Evolutionary conservation across 345 rosid genomes (phyloP).

Genomic region (Salix purpurea): DNA sequence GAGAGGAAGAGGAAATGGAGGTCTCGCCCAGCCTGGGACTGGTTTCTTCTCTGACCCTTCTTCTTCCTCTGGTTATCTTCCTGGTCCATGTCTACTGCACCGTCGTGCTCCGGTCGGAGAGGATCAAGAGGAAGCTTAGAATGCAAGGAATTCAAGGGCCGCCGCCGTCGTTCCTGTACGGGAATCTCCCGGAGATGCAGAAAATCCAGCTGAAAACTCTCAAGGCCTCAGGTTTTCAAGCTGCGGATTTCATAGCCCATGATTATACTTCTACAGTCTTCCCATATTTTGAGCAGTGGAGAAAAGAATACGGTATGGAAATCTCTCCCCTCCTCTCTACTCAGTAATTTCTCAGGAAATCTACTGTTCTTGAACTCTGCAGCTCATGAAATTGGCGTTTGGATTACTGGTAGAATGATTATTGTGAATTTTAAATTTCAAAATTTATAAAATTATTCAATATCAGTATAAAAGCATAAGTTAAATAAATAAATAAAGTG

Average conservation of each 20-base stretch:
- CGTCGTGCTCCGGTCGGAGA: conserved; percentile 20
- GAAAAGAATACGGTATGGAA: conserved; percentile 58
- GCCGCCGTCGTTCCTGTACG: conserved; percentile 47
- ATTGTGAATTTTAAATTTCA: too few species aligned
- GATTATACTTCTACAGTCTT: conserved; percentile 72
- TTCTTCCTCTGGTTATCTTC: conserved; percentile 10
- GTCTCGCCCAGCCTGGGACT: background rate
- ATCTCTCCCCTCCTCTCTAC: background rate
- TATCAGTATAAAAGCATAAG: too few species aligned
- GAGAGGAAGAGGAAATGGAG: background rate
- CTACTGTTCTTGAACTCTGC: too few species aligned
- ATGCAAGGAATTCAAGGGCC: conserved; percentile 75
- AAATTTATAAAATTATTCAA: too few species aligned
- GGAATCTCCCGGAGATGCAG: conserved; percentile 69
- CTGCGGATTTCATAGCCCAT: conserved; percentile 41
- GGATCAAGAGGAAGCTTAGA: conserved; percentile 38
- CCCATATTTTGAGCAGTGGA: conserved; percentile 75
- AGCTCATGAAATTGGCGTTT: too few species aligned
- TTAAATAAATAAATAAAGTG: too few species aligned
- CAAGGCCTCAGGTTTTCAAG: background rate
- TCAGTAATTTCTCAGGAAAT: too few species aligned
- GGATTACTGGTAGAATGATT: too few species aligned
- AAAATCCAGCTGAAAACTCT: conserved; percentile 31
- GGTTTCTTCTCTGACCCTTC: background rate
- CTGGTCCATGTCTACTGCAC: conserved; percentile 17